Percentiles rank a stretch among this genome's conserved stretches.
Evolutionary conservation across 2,329 filamentous ascomycete genomes (phyloP).

Genomic region (Pseudocercospora musae): DNA sequence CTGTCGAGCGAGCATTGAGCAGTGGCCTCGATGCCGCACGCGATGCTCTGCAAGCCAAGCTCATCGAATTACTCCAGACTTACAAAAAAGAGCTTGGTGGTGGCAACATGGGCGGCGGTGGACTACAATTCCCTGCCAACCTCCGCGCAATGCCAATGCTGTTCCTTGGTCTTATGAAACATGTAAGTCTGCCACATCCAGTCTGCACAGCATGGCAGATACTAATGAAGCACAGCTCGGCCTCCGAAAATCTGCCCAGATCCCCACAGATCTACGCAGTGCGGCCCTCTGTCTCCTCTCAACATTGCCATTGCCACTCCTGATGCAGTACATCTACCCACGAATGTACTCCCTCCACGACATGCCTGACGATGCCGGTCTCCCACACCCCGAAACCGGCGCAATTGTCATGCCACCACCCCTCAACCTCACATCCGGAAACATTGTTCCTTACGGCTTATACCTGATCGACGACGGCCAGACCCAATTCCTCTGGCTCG

Average conservation of each 20-base stretch:
- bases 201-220: not conserved
- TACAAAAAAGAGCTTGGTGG: slow-evolving; percentile 96
- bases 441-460: slow-evolving; percentile 81
- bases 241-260: slow-evolving; percentile 86
- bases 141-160: slow-evolving; percentile 81
- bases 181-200: slow-evolving; percentile 58
- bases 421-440: slow-evolving; percentile 81
- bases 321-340: slow-evolving; percentile 82
- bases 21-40: slow-evolving; percentile 85
- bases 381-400: slow-evolving; percentile 79
- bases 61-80: slow-evolving; percentile 87
- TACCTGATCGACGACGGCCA: slow-evolving; percentile 97
- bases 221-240: slow-evolving; percentile 54
- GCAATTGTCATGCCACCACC: slow-evolving; percentile 84
- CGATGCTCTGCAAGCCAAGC: slow-evolving; percentile 85
- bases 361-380: slow-evolving; percentile 90
- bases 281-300: slow-evolving; percentile 92
- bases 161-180: slow-evolving; percentile 93
- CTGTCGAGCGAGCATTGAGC: slow-evolving; percentile 82
- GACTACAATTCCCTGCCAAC: slow-evolving; percentile 91
- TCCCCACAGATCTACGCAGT: slow-evolving; percentile 88
- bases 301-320: slow-evolving; percentile 80
- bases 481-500: slow-evolving; percentile 96
- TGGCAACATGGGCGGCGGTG: slow-evolving; percentile 88
- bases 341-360: slow-evolving; percentile 77